Evolutionary conservation across 2,329 filamentous ascomycete genomes (phyloP).

Genomic region (Fusarium sambucinum): DNA sequence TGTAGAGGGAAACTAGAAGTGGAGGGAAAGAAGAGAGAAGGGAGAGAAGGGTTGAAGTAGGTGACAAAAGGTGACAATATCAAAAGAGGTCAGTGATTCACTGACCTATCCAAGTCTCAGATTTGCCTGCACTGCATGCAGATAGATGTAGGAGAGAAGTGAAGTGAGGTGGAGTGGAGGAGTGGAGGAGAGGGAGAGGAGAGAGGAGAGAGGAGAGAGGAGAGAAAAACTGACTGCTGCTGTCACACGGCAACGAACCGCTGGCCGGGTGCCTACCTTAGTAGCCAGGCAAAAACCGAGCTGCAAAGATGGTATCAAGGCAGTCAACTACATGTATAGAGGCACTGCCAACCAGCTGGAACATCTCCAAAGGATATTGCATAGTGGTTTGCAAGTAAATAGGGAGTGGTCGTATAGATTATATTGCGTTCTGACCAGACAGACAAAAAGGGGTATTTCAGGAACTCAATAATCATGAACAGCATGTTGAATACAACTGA

Average conservation of each 20-base stretch:
- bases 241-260: background rate
- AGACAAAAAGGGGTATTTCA: background rate
- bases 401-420: background rate
- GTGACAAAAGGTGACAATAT: background rate
- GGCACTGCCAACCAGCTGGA: background rate
- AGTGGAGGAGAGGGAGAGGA: background rate
- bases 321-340: background rate
- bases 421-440: background rate
- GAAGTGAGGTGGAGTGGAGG: background rate
- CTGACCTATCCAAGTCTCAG: background rate
- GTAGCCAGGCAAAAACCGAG: background rate
- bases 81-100: constrained; percentile 11
- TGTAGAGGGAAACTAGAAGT: background rate
- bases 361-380: background rate
- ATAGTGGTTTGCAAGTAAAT: background rate
- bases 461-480: constrained; percentile 5
- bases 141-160: background rate
- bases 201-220: background rate
- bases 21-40: background rate
- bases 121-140: background rate
- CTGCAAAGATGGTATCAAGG: background rate
- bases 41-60: background rate
- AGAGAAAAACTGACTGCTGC: background rate
- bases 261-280: background rate
- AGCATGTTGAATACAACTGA: too few relatives aligned